Conservation (phyloP, 768 basidiomycete genomes). For the Agaricus subrufescens region DNA sequence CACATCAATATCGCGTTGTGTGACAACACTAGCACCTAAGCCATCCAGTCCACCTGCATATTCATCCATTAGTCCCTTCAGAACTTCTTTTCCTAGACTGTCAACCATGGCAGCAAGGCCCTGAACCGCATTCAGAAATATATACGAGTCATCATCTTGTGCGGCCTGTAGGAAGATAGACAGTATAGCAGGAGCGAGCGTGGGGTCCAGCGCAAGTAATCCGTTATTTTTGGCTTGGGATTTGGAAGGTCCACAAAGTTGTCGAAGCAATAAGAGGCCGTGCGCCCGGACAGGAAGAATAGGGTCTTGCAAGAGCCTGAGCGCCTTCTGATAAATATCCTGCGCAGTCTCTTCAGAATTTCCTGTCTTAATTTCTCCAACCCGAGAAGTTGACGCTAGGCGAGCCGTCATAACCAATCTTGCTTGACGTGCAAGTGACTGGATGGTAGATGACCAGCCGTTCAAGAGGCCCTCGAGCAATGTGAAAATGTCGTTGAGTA, state of each 20-base stretch:
- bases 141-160: constrained; percentile 93
- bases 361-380: constrained; percentile 12
- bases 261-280: constrained; percentile 77
- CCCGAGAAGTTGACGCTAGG: constrained; percentile 51
- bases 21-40: constrained; percentile 38
- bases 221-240: constrained; percentile 17
- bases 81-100: constrained; percentile 66
- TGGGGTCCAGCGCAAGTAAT: constrained; percentile 38
- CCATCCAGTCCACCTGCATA: constrained; percentile 57
- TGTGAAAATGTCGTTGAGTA: constrained; percentile 67
- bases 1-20: constrained; percentile 65
- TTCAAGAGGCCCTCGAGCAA: constrained; percentile 56
- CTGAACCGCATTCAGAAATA: constrained; percentile 89
- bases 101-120: constrained; percentile 87
- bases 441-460: constrained; percentile 40
- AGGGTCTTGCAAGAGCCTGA: constrained; percentile 86
- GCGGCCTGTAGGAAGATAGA: constrained; percentile 82
- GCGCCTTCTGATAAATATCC: constrained; percentile 79
- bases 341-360: constrained; percentile 39
- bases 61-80: constrained; percentile 58
- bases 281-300: constrained; percentile 93
- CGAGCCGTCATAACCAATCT: constrained; percentile 81
- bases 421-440: constrained; percentile 70
- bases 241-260: constrained; percentile 52
- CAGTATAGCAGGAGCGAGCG: constrained; percentile 77